Conservation (phyloP, 2,329 filamentous ascomycete species). For the Acarospora socialis region DNA sequence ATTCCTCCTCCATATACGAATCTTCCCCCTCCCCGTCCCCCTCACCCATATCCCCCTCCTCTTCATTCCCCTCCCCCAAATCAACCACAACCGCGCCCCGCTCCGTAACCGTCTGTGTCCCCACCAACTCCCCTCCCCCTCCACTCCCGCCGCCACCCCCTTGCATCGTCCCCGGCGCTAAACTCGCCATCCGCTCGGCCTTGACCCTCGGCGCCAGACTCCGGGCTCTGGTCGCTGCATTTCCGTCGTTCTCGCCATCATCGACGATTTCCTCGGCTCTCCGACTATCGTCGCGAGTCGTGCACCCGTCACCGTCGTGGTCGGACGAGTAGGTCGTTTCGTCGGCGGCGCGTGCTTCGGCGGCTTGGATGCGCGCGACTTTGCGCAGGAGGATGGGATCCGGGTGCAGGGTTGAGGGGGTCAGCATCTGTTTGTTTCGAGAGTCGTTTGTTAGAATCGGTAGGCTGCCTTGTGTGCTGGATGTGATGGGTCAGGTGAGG, state of each 20-base stretch:
- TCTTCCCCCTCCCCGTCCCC: slow-evolving; percentile 8
- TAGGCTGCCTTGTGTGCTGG: no score
- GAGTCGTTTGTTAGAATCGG: no score
- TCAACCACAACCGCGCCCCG: neutral
- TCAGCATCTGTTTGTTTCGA: slow-evolving; percentile 22
- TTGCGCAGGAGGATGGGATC: slow-evolving; percentile 27
- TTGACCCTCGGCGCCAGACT: slow-evolving; percentile 4
- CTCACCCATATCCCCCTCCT: slow-evolving; percentile 13
- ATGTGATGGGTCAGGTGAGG: no score
- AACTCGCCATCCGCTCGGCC: neutral
- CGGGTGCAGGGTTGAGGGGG: slow-evolving; percentile 23
- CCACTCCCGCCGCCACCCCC: neutral
- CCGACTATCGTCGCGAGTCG: slow-evolving; percentile 5
- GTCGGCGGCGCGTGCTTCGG: slow-evolving; percentile 2
- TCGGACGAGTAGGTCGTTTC: slow-evolving; percentile 7
- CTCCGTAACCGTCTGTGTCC: neutral
- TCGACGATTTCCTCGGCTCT: slow-evolving; percentile 16
- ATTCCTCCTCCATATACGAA: slow-evolving; percentile 17
- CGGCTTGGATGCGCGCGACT: slow-evolving; percentile 20
- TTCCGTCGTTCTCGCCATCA: slow-evolving; percentile 12
- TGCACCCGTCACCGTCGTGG: neutral
- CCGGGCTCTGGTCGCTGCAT: neutral
- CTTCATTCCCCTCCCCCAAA: slow-evolving; percentile 21
- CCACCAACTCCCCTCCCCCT: neutral
- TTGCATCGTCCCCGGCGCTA: slow-evolving; percentile 1